Evolutionary conservation across 2,329 filamentous ascomycete genomes (phyloP).

Genomic region (Fusarium siculi): DNA sequence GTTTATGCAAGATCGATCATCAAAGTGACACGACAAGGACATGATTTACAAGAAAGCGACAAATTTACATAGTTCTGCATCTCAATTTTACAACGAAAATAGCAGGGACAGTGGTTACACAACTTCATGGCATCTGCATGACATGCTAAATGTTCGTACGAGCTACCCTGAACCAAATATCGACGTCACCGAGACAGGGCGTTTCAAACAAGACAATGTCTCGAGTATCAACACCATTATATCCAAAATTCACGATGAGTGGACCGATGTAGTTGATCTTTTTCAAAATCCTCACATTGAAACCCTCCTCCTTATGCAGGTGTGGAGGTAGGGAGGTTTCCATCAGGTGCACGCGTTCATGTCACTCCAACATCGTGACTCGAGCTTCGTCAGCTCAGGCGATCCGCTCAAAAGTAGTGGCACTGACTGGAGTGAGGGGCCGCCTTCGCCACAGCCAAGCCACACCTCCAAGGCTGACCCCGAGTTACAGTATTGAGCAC

Average conservation of each 20-base stretch:
- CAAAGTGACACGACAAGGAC: too few species aligned
- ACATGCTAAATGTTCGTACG: neutral
- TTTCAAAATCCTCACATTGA: neutral
- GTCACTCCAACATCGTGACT: constrained; percentile 35
- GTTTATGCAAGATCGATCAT: neutral
- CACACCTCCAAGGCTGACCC: constrained; percentile 48
- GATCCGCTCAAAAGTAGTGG: constrained; percentile 7
- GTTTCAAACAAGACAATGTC: constrained; percentile 7
- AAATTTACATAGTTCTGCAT: neutral
- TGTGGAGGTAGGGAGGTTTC: constrained; percentile 4
- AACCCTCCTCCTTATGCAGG: neutral
- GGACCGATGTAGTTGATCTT: neutral
- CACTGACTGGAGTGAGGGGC: constrained; percentile 32
- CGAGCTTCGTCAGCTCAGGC: constrained; percentile 32
- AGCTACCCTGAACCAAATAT: constrained; percentile 20
- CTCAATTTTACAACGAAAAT: neutral
- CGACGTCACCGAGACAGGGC: constrained; percentile 26
- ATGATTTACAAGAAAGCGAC: too few species aligned
- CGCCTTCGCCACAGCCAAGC: constrained; percentile 37
- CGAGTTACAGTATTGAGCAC: constrained; percentile 39
- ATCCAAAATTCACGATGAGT: neutral
- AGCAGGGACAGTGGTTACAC: neutral
- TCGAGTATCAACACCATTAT: neutral
- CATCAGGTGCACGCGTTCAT: constrained; percentile 29
- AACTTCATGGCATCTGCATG: neutral